These are phyloP conservation scores for Nicotiana otophora DNA, from an alignment of 257 asterid genomes.

Conservation along the genomic window DNA sequence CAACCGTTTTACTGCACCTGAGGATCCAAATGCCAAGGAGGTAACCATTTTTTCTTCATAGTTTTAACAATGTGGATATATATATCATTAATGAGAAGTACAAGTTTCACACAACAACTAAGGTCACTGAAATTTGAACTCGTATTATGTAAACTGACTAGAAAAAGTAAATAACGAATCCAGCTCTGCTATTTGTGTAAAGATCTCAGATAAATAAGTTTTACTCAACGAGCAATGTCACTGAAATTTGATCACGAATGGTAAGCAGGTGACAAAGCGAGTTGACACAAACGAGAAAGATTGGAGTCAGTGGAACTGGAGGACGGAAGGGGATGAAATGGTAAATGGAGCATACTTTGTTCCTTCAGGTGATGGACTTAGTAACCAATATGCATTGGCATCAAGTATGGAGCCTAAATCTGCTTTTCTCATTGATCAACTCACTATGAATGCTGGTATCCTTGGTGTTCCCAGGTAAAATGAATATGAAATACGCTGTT, in stretches of 20 bases:
- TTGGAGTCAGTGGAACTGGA: constrained; percentile 87
- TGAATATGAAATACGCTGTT: background rate
- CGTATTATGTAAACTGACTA: background rate
- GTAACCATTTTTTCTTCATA: background rate
- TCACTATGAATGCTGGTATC: constrained; percentile 29
- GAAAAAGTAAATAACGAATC: no score
- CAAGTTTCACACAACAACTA: no score
- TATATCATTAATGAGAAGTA: background rate
- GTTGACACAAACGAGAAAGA: constrained; percentile 54
- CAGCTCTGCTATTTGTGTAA: no score
- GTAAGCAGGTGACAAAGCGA: constrained; percentile 63
- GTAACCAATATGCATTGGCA: constrained; percentile 39
- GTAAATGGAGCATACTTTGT: constrained; percentile 89
- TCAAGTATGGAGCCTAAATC: constrained; percentile 33
- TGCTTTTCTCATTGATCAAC: constrained; percentile 25
- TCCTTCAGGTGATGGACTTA: constrained; percentile 66
- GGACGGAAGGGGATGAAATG: constrained; percentile 70
- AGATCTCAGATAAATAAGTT: no score
- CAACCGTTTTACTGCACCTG: constrained; percentile 36
- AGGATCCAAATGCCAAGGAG: constrained; percentile 36
- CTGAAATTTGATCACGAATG: background rate
- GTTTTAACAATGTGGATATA: no score
- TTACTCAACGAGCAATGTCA: background rate
- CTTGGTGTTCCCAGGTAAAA: constrained; percentile 26
- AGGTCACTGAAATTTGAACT: no score